Percentiles rank a stretch among this genome's conserved stretches.
phyloP scores from a whole-genome alignment of 2,329 filamentous ascomycete genomes.

The Exutisphaerella laricina region DNA sequence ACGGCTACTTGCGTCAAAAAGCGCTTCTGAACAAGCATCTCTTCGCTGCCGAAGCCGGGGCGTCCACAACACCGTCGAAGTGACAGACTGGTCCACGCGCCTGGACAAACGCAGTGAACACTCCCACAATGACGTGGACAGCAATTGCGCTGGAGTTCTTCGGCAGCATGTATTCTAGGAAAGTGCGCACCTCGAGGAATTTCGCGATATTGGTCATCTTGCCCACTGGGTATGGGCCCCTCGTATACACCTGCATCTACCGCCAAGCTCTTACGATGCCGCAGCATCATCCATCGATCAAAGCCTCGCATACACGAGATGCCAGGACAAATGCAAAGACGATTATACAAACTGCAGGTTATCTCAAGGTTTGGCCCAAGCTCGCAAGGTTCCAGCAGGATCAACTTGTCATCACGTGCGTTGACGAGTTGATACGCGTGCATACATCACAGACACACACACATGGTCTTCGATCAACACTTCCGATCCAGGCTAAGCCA shows the following conservation, averaged over 20 bases:
- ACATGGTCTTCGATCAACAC: too few relatives aligned
- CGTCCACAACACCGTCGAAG: conserved; percentile 15
- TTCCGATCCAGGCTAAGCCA: too few relatives aligned
- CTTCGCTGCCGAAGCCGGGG: too few relatives aligned
- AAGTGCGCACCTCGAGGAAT: too few relatives aligned
- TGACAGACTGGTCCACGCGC: conserved; percentile 14
- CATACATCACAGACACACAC: too few relatives aligned
- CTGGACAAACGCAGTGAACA: conserved; percentile 14
- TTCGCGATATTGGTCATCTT: too few relatives aligned
- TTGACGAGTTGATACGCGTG: too few relatives aligned
- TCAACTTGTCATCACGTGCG: too few relatives aligned
- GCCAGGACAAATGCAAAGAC: not conserved
- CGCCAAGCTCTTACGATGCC: not conserved
- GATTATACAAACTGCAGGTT: not conserved
- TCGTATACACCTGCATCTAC: not conserved
- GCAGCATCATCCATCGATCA: not conserved
- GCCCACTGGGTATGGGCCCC: too few relatives aligned
- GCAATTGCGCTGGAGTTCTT: conserved; percentile 4
- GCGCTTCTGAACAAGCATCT: conserved; percentile 6
- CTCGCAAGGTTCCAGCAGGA: conserved; percentile 11
- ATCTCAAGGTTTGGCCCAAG: conserved; percentile 11
- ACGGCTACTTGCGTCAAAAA: not conserved
- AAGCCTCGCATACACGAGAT: too few relatives aligned
- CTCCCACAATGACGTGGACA: not conserved
- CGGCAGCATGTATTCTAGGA: too few relatives aligned